These are phyloP conservation scores for Physaria fendleri DNA, from an alignment of 345 rosid genomes.

Conservation along the genomic window DNA sequence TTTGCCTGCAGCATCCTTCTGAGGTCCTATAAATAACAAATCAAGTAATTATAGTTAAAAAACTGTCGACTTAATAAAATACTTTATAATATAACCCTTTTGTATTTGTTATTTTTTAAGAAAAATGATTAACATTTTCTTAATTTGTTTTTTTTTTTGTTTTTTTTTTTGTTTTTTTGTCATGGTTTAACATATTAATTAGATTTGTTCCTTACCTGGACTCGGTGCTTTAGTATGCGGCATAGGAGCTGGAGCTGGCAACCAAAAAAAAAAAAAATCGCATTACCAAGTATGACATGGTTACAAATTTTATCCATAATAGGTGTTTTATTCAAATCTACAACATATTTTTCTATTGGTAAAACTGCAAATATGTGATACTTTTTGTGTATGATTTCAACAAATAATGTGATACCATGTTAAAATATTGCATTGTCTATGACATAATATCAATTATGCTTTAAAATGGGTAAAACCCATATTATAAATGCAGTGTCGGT, in stretches of 20 bases:
- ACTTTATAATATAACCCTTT: neutral
- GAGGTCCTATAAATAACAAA: neutral
- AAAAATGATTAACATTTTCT: neutral
- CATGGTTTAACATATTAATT: neutral
- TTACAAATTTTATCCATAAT: neutral
- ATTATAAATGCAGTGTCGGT: too few relatives aligned
- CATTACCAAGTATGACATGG: neutral
- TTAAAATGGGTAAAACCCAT: neutral
- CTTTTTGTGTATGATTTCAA: neutral
- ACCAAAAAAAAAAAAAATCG: neutral
- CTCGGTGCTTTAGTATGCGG: neutral
- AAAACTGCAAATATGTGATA: neutral
- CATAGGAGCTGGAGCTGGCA: neutral
- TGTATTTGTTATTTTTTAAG: too few relatives aligned
- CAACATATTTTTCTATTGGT: too few relatives aligned
- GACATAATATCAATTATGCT: too few relatives aligned
- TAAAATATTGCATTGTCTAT: too few relatives aligned
- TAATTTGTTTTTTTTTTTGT: too few relatives aligned
- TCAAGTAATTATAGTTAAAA: neutral
- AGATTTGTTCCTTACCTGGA: constrained; percentile 4
- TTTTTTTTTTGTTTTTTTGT: too few relatives aligned
- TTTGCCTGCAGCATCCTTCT: constrained; percentile 2
- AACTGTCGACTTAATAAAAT: too few relatives aligned
- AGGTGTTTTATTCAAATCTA: too few relatives aligned
- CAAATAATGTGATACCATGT: neutral